Percentiles rank a stretch among this genome's conserved stretches.
Evolutionary conservation across 1,284 basidiomycete genomes (phyloP).

Genomic region (Moesziomyces globuligerus): DNA sequence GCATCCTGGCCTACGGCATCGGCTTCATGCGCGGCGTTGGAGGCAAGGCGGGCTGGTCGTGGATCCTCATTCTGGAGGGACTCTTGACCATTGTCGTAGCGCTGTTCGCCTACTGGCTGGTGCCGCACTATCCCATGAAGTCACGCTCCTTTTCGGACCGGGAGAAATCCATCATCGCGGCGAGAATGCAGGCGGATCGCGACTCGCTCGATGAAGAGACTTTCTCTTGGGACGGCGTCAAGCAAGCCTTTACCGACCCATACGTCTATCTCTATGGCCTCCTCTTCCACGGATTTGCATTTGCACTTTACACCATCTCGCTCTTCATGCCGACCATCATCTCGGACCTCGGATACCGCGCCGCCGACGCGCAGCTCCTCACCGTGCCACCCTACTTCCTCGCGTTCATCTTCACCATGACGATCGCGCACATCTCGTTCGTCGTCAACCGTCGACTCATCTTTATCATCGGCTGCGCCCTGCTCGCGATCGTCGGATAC

Average conservation of each 20-base stretch:
- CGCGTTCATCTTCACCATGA: constrained; percentile 66
- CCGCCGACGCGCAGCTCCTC: constrained; percentile 76
- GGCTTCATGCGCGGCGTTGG: constrained; percentile 74
- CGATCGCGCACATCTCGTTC: constrained; percentile 71
- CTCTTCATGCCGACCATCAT: constrained; percentile 72
- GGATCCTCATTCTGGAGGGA: constrained; percentile 76
- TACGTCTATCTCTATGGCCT: constrained; percentile 75
- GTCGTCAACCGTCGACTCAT: constrained; percentile 63
- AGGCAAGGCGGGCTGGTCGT: constrained; percentile 67
- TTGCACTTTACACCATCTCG: constrained; percentile 56
- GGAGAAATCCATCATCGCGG: constrained; percentile 71
- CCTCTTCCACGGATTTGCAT: constrained; percentile 76
- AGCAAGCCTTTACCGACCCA: constrained; percentile 72
- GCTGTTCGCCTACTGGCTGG: constrained; percentile 72
- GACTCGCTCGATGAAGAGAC: constrained; percentile 71
- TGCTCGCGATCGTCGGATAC: constrained; percentile 75
- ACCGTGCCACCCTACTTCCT: constrained; percentile 74
- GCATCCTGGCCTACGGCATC: constrained; percentile 72
- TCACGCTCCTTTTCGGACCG: constrained; percentile 72
- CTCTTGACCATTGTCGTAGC: constrained; percentile 72
- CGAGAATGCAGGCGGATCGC: constrained; percentile 72
- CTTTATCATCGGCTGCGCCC: constrained; percentile 73
- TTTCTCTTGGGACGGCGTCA: constrained; percentile 66
- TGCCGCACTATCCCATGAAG: constrained; percentile 73
- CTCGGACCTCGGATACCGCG: constrained; percentile 72